Evolutionary conservation across 805 yeast genomes (phyloP), one percentile per base, ranked within the genome.

Genomic region (Metschnikowia koreensis): DNA sequence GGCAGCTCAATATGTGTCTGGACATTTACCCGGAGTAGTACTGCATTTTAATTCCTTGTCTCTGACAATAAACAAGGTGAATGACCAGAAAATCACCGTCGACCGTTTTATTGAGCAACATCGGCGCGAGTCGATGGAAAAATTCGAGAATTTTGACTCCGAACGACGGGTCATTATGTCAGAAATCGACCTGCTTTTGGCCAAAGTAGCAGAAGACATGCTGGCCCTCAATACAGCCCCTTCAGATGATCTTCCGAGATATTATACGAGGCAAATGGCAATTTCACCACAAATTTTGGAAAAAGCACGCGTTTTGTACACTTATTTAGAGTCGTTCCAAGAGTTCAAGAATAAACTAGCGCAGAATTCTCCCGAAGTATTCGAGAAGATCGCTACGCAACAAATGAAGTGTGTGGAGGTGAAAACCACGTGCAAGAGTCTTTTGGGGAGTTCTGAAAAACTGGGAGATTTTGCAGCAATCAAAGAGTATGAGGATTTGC

Each of bases 41-140:
- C 54, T 54, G 10, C 61, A 59, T 41, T 73, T 72, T 54, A 65
- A 69, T n/a, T 51, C 54, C 2, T 62, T 79, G 54, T 66, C 71
- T 36, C 51, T 61, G 1, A 59, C 59, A 1, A 66, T 83, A 0
- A 74, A 71, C 31, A 50, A 49, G 1, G 77, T 77, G 11, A 71
- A 73, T 36, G 65, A 57, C 8, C 72, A 73, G 6, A 72, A 74
- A 44, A 48, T 69, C 1, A 51, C 45, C 0, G 66, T 83, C 6
- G 77, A 76, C 17, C 60, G 61, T 34, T 69, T 68, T 11, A 74
- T 81, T 34, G 81, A 79, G 50, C 13, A 50, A 1, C 67, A 75
- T 39, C 67, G 80, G 36, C 62, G 69, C 11, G 76, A 75, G 29
- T 73, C 80, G 1, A 61, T 63, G 10, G 40, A 46, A 12, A 51